Percentiles rank a stretch among this genome's conserved stretches.
phyloP scores from a whole-genome alignment of 1,139 yeast species.

The Suzukiozyma palmioleophila region DNA sequence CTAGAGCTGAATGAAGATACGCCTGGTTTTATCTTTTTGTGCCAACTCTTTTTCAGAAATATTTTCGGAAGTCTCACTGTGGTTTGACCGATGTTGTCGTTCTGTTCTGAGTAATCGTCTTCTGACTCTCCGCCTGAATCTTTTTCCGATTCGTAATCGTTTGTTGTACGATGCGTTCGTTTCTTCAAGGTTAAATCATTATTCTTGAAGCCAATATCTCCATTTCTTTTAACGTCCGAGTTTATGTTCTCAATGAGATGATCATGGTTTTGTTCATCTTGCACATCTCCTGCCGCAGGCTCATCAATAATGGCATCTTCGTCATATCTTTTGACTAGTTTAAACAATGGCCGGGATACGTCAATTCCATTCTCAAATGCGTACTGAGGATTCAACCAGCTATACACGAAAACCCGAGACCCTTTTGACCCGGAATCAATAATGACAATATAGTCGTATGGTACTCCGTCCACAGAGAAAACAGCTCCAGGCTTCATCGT shows the following conservation, averaged over 20 bases:
- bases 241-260: constrained; percentile 9
- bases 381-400: constrained; percentile 51
- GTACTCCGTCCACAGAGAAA: constrained; percentile 36
- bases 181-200: no score
- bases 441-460: constrained; percentile 64
- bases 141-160: neutral
- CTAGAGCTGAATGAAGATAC: constrained; percentile 50
- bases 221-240: constrained; percentile 7
- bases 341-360: constrained; percentile 6
- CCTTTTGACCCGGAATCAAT: constrained; percentile 86
- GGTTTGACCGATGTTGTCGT: constrained; percentile 1
- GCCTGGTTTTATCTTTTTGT: constrained; percentile 63
- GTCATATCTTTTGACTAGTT: constrained; percentile 1
- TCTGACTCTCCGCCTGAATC: neutral
- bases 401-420: constrained; percentile 68
- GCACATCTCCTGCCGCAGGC: constrained; percentile 11
- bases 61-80: constrained; percentile 38
- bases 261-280: constrained; percentile 11
- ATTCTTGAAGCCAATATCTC: no score
- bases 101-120: neutral
- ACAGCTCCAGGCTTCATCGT: constrained; percentile 21
- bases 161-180: neutral
- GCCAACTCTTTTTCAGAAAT: constrained; percentile 48
- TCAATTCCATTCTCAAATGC: constrained; percentile 27
- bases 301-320: constrained; percentile 10